Evolutionary conservation across 2,329 filamentous ascomycete genomes (phyloP), one percentile per base, ranked within the genome.

Genomic region (Cordyceps cateniannulata): DNA sequence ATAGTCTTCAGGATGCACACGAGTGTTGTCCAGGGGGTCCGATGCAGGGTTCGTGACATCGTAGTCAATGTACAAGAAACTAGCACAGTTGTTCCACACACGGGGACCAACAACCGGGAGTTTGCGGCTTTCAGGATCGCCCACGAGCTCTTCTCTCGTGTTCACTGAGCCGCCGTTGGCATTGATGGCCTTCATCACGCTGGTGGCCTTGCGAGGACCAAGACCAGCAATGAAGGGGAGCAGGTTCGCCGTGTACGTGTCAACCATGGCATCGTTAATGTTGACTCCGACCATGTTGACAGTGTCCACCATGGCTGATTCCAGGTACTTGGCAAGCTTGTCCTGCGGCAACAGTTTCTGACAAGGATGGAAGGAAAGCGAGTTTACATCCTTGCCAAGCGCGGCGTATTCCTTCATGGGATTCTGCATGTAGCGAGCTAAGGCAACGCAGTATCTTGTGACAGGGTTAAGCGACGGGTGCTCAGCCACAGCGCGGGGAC

Each of bases 241-340:
- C 1, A 99, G 82, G 65, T 93, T 95, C 16, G 92, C 91, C 9
- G 90, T 89, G 69, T 95, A 91, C 1, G 85, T 71, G 72, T 97
- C 91, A 47, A 81, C 82, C 60, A 96, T 87, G 16, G 93, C 92
- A 66, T 97, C 93, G 68, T 97, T 96, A 70, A 99, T 89, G 68
- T 98, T 91, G 42, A 99, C 91, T 70, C 95, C 95, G 50, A 93
- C 92, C 48, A 99, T 85, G 72, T 99, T 99, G 67, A 99, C 95
- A 83, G 96, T 96, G 71, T 99, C 95, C 12, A 99, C 93, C 85
- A 99, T 90, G 49, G 93, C 91, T n/a, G 90, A 96, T 69, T 99
- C 95, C 18, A 99, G 82, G 63, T 91, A 86, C 71, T 90, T 92
- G 64, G 88, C 78, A 44, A 99, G 81, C 76, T 96, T 93, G 42